phyloP scores from a whole-genome alignment of 2,329 filamentous ascomycete species.

The Ophiosphaerella narmari region DNA sequence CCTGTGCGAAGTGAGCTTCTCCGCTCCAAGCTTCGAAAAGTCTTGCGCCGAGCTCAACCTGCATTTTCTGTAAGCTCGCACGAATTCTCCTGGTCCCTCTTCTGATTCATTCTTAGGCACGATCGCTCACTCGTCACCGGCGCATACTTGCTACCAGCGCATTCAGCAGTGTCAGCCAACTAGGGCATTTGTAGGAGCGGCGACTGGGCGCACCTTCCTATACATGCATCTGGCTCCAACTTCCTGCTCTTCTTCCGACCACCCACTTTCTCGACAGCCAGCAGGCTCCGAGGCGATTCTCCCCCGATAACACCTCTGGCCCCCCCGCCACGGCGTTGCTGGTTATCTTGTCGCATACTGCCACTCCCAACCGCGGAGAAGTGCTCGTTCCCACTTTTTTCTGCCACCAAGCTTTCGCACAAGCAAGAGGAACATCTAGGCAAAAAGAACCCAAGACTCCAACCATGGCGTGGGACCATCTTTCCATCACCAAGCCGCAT shows the following conservation, averaged over 20 bases:
- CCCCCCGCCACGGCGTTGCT: neutral
- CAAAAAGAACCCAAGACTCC: constrained; percentile 11
- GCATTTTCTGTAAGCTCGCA: constrained; percentile 17
- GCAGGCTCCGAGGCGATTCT: constrained; percentile 24
- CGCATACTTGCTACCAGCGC: too few species aligned
- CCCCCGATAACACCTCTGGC: constrained; percentile 26
- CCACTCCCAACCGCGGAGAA: too few species aligned
- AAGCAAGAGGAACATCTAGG: constrained; percentile 15
- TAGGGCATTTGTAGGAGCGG: constrained; percentile 44
- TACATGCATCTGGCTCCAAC: constrained; percentile 50
- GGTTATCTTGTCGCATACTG: too few species aligned
- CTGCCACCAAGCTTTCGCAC: constrained; percentile 12
- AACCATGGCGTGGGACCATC: constrained; percentile 76
- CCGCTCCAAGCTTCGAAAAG: constrained; percentile 20
- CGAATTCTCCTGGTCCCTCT: constrained; percentile 15
- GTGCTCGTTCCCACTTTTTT: neutral
- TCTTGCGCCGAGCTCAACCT: constrained; percentile 18
- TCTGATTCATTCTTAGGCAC: constrained; percentile 2
- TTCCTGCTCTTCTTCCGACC: constrained; percentile 20
- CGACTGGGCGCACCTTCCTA: constrained; percentile 55
- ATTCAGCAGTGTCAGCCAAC: constrained; percentile 11
- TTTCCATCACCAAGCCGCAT: constrained; percentile 90
- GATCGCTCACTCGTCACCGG: constrained; percentile 14
- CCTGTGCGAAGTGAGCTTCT: constrained; percentile 15
- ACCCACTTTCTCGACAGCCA: constrained; percentile 22